Evolutionary conservation across 805 yeast genomes (phyloP).

Genomic region (Kurtzmaniella cleridarum): DNA sequence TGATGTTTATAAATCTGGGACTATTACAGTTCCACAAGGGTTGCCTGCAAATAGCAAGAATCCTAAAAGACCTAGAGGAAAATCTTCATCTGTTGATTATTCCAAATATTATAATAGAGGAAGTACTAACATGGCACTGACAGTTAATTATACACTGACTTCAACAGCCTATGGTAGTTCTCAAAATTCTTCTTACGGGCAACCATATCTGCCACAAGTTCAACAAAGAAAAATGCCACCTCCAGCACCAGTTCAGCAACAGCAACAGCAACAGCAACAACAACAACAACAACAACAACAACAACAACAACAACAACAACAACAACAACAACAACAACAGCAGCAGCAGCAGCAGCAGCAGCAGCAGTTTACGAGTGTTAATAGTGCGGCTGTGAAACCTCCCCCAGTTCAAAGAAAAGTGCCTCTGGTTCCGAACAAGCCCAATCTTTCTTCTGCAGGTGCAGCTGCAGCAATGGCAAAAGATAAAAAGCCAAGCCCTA

Average conservation of each 20-base stretch:
- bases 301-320: slow-evolving; percentile 4
- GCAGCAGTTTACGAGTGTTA: background rate
- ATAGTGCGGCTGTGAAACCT: background rate
- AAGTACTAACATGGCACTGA: slow-evolving; percentile 6
- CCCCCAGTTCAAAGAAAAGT: slow-evolving; percentile 1
- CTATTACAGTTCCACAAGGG: slow-evolving; percentile 77
- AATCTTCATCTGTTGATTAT: slow-evolving; percentile 32
- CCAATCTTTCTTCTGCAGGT: background rate
- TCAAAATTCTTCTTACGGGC: slow-evolving; percentile 10
- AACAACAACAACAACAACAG: slow-evolving; percentile 11
- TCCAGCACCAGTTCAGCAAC: slow-evolving; percentile 12
- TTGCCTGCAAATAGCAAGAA: slow-evolving; percentile 68
- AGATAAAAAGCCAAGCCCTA: slow-evolving; percentile 6
- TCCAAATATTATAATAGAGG: slow-evolving; percentile 37
- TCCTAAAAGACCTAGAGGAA: slow-evolving; percentile 69
- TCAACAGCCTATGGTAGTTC: slow-evolving; percentile 9
- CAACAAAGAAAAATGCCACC: slow-evolving; percentile 11
- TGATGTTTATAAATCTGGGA: slow-evolving; percentile 83
- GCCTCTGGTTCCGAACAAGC: background rate
- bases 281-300: slow-evolving; percentile 11
- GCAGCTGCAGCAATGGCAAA: slow-evolving; percentile 11
- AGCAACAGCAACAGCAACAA: slow-evolving; percentile 6
- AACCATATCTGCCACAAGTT: slow-evolving; percentile 5
- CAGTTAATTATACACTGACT: background rate
- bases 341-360: slow-evolving; percentile 6